phyloP scores from a whole-genome alignment of 2,329 filamentous ascomycete species.

The Colletotrichum musicola region DNA sequence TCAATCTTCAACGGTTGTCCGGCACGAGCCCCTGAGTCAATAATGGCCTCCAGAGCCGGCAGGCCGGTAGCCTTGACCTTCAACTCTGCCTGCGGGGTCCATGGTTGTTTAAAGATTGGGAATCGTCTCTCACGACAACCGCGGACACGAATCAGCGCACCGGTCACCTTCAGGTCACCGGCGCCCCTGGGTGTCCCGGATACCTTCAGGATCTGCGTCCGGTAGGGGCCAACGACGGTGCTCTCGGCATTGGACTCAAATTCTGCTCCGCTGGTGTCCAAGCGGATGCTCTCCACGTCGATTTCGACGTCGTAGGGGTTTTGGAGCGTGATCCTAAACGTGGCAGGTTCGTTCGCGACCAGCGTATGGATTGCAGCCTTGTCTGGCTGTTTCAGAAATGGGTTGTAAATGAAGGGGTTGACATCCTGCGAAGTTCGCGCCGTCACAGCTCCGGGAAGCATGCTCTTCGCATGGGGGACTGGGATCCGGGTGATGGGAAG shows the following conservation, averaged over 20 bases:
- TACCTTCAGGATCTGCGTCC: constrained; percentile 83
- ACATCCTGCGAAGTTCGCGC: constrained; percentile 69
- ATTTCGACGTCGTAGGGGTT: constrained; percentile 96
- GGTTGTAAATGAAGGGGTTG: constrained; percentile 96
- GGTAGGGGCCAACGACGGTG: constrained; percentile 81
- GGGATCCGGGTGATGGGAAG: constrained; percentile 71
- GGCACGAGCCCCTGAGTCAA: constrained; percentile 52
- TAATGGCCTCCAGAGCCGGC: constrained; percentile 64
- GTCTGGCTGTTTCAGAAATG: constrained; percentile 79
- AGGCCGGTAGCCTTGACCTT: constrained; percentile 85
- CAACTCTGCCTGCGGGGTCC: constrained; percentile 75
- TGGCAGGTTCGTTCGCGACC: constrained; percentile 82
- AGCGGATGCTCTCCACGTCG: constrained; percentile 83
- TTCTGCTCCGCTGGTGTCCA: constrained; percentile 79
- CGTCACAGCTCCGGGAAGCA: constrained; percentile 63
- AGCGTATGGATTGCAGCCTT: constrained; percentile 73
- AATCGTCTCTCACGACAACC: constrained; percentile 88
- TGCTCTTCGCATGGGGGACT: constrained; percentile 72
- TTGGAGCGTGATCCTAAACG: constrained; percentile 86
- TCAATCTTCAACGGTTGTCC: constrained; percentile 60
- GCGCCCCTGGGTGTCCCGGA: constrained; percentile 74
- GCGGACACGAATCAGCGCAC: constrained; percentile 82
- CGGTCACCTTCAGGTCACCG: constrained; percentile 80
- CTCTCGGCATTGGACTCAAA: constrained; percentile 76
- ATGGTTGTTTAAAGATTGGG: constrained; percentile 83